Percentiles rank a stretch among this genome's conserved stretches.
phyloP scores from a whole-genome alignment of 73 alveolate genomes.

The Paramecium biaurelia region DNA sequence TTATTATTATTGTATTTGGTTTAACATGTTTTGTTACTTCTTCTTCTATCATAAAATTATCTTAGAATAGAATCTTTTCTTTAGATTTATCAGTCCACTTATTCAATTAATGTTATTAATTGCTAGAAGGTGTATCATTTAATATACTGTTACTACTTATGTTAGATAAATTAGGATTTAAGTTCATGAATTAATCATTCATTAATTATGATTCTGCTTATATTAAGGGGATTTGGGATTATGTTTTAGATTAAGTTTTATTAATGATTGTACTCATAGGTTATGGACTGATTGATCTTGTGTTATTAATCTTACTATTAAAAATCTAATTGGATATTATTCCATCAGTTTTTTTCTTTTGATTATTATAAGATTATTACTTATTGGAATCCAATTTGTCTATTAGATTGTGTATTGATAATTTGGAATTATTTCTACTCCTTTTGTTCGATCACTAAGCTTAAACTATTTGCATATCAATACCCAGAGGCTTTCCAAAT shows the following conservation, averaged over 20 bases:
- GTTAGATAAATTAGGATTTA: background rate
- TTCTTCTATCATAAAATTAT: background rate
- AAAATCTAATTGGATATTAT: background rate
- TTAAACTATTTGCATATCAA: background rate
- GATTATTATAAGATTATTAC: background rate
- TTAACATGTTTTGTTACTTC: background rate
- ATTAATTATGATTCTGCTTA: background rate
- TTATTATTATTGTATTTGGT: background rate
- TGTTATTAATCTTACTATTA: background rate
- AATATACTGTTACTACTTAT: background rate
- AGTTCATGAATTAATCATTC: background rate
- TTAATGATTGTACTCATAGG: background rate
- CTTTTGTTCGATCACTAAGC: constrained; percentile 24
- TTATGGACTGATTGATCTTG: constrained; percentile 3
- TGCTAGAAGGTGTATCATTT: background rate
- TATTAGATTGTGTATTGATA: background rate
- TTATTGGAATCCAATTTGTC: background rate
- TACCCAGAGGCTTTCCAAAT: background rate
- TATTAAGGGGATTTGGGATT: background rate
- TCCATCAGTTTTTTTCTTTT: background rate
- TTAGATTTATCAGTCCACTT: background rate
- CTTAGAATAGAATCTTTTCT: background rate
- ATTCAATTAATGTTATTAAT: background rate
- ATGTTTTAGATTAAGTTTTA: background rate
- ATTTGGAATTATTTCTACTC: background rate